phyloP scores from a whole-genome alignment of 257 asterid species.

The Rauvolfia tetraphylla region DNA sequence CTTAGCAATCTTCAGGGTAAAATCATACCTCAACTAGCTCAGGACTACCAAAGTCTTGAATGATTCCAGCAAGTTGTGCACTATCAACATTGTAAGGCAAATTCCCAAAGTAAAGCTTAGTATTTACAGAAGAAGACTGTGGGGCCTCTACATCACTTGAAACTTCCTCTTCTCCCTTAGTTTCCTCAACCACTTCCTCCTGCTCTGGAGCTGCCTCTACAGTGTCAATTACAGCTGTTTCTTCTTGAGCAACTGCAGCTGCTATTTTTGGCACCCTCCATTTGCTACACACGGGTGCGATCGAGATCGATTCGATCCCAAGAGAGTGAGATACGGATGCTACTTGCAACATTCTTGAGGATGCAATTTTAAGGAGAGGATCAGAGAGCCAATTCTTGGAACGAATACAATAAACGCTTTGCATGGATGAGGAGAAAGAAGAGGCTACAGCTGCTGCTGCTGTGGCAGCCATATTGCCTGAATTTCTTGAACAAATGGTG shows the following conservation, averaged over 20 bases:
- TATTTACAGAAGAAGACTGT: constrained; percentile 30
- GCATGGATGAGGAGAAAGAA: constrained; percentile 53
- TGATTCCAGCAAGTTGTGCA: constrained; percentile 90
- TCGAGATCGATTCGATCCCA: constrained; percentile 32
- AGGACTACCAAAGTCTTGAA: constrained; percentile 80
- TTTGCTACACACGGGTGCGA: constrained; percentile 23
- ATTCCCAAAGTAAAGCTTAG: constrained; percentile 88
- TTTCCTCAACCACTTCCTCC: constrained; percentile 18
- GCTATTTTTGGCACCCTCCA: constrained; percentile 43
- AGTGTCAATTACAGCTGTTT: constrained; percentile 35
- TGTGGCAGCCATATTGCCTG: constrained; percentile 50
- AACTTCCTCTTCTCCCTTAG: constrained; percentile 20
- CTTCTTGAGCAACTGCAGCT: constrained; percentile 70
- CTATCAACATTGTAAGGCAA: constrained; percentile 88
- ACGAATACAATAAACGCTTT: constrained; percentile 34
- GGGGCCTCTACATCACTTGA: constrained; percentile 18
- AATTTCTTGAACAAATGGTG: neutral
- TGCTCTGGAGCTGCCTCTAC: constrained; percentile 21
- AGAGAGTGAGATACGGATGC: constrained; percentile 32
- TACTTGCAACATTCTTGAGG: constrained; percentile 29
- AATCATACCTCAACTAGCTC: constrained; percentile 79
- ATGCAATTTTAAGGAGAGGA: constrained; percentile 34
- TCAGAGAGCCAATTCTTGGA: constrained; percentile 40
- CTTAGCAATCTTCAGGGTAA: neutral
- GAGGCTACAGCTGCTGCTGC: constrained; percentile 68